Conservation (phyloP, 2,329 filamentous ascomycete species). For the Meredithiella fracta region DNA sequence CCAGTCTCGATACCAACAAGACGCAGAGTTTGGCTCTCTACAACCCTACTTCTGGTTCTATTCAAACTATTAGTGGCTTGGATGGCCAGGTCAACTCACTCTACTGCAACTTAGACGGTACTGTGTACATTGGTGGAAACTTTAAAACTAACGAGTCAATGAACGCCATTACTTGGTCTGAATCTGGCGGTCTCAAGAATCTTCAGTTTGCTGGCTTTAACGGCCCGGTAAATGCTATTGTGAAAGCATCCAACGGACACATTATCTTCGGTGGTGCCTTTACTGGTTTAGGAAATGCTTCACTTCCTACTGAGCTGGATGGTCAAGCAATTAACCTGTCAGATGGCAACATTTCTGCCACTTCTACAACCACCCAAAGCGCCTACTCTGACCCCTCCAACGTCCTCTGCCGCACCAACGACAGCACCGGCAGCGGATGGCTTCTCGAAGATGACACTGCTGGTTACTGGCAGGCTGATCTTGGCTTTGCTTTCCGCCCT, state of each 20-base stretch:
- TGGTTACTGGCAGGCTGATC: slow-evolving; percentile 71
- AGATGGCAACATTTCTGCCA: slow-evolving; percentile 55
- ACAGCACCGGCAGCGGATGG: slow-evolving; percentile 66
- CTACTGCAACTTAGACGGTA: slow-evolving; percentile 61
- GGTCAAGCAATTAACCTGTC: slow-evolving; percentile 71
- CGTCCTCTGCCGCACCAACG: slow-evolving; percentile 59
- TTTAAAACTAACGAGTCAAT: slow-evolving; percentile 68
- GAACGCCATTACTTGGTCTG: slow-evolving; percentile 75
- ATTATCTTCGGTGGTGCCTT: slow-evolving; percentile 88
- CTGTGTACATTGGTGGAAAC: slow-evolving; percentile 81
- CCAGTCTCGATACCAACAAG: slow-evolving; percentile 60
- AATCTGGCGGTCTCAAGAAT: slow-evolving; percentile 53
- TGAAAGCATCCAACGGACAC: slow-evolving; percentile 61
- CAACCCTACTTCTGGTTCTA: slow-evolving; percentile 50
- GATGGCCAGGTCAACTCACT: slow-evolving; percentile 69
- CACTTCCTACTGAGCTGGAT: slow-evolving; percentile 49
- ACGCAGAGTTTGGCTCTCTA: slow-evolving; percentile 70
- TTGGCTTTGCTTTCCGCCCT: slow-evolving; percentile 70
- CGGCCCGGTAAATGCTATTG: slow-evolving; percentile 73
- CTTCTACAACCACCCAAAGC: slow-evolving; percentile 40
- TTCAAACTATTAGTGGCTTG: slow-evolving; percentile 65
- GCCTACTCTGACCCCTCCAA: slow-evolving; percentile 63
- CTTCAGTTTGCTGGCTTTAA: slow-evolving; percentile 91
- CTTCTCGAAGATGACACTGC: slow-evolving; percentile 51
- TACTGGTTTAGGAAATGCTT: slow-evolving; percentile 63